A percentile compares a stretch with the other conserved stretches of the same genome.
phyloP scores from a whole-genome alignment of 192 early-diverging fungal species.

The Coemansia sp. region DNA sequence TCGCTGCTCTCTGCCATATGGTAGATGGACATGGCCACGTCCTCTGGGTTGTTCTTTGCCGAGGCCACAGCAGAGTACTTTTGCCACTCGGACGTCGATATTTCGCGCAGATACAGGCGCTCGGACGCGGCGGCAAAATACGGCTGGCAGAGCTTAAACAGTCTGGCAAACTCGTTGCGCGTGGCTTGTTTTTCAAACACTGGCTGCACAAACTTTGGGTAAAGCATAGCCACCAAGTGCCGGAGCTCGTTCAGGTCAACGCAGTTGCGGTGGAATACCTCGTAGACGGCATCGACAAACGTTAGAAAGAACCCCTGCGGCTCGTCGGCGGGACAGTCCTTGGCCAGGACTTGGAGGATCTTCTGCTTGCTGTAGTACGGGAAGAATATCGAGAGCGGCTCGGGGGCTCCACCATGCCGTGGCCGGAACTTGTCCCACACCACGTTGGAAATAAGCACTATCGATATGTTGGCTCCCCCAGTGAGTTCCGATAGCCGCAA shows the following conservation, averaged over 20 bases:
- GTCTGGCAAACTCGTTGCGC: conserved; percentile 66
- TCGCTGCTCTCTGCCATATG: conserved; percentile 46
- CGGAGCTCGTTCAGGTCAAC: conserved; percentile 87
- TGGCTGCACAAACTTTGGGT: conserved; percentile 88
- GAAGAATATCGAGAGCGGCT: conserved; percentile 73
- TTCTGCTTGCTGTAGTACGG: conserved; percentile 76
- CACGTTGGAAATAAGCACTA: conserved; percentile 75
- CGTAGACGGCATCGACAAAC: conserved; percentile 82
- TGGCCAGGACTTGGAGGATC: conserved; percentile 68
- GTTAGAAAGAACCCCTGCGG: conserved; percentile 65
- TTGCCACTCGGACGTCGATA: conserved; percentile 86
- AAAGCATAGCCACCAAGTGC: conserved; percentile 79
- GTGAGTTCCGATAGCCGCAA: conserved; percentile 70
- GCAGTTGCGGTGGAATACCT: conserved; percentile 80
- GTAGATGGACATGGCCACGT: conserved; percentile 47
- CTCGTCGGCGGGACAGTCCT: conserved; percentile 66
- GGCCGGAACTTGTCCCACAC: conserved; percentile 81
- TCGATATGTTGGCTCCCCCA: conserved; percentile 60
- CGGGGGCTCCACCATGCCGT: conserved; percentile 62
- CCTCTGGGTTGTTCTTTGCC: conserved; percentile 44
- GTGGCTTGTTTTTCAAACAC: conserved; percentile 71
- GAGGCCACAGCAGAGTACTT: conserved; percentile 41
- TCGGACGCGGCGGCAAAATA: conserved; percentile 84
- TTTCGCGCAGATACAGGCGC: conserved; percentile 88
- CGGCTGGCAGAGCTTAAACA: conserved; percentile 77